Percentiles rank a stretch among this genome's conserved stretches.
phyloP scores from a whole-genome alignment of 2,329 filamentous ascomycete genomes.

The Alternaria panax region DNA sequence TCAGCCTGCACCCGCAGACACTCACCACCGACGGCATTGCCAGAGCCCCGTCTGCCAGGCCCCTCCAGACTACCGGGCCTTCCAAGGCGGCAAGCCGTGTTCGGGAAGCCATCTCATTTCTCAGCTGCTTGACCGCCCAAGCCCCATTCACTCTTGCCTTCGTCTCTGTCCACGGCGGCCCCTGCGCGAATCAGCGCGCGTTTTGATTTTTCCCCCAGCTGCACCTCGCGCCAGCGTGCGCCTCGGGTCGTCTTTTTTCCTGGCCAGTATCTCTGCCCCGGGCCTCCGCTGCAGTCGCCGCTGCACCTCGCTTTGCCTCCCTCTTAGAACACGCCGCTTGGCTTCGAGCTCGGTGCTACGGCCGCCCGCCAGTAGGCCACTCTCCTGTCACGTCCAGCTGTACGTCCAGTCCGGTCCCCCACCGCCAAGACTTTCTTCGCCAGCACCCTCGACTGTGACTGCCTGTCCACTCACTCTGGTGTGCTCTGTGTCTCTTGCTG shows the following conservation, averaged over 20 bases:
- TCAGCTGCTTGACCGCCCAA: constrained; percentile 25
- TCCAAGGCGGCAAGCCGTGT: constrained; percentile 32
- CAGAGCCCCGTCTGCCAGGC: constrained; percentile 12
- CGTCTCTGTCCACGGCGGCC: constrained; percentile 23
- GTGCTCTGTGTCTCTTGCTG: constrained; percentile 24
- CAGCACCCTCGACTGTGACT: constrained; percentile 18
- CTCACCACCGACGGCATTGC: constrained; percentile 4
- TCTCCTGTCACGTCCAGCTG: constrained; percentile 29
- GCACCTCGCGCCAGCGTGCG: constrained; percentile 34
- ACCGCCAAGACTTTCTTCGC: constrained; percentile 28
- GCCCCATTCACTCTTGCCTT: constrained; percentile 18
- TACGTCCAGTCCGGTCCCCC: constrained; percentile 29
- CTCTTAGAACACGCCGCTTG: constrained; percentile 31
- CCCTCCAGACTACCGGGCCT: constrained; percentile 31
- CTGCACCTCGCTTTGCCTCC: constrained; percentile 42
- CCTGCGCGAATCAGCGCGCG: constrained; percentile 23
- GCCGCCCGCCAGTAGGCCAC: constrained; percentile 36
- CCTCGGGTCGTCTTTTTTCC: constrained; percentile 26
- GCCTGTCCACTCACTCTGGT: constrained; percentile 9
- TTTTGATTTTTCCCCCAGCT: constrained; percentile 26
- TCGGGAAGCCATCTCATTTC: constrained; percentile 41
- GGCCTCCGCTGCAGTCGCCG: constrained; percentile 28
- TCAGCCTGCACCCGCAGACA: constrained; percentile 1
- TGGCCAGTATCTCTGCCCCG: constrained; percentile 33
- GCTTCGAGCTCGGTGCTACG: constrained; percentile 31